Evolutionary conservation across 177 flowering plant genomes (phyloP).

Genomic region (Vitis hybrid): DNA sequence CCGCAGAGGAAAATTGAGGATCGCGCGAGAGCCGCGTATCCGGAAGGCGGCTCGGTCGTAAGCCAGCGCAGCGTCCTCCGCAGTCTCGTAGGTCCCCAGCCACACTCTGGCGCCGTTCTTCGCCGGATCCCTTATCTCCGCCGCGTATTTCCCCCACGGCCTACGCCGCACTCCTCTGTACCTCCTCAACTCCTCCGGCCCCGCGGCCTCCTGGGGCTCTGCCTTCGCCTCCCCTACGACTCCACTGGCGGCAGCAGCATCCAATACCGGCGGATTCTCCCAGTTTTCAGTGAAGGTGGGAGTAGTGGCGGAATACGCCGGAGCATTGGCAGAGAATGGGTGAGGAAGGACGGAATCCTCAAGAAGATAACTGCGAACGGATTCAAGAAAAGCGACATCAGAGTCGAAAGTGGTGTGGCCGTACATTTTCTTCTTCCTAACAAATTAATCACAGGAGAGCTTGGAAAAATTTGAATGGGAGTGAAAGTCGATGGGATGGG

Average conservation of each 20-base stretch:
- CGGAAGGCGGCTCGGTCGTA: slow-evolving; percentile 59
- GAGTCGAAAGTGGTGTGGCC: neutral
- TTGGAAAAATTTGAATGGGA: no score
- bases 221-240: slow-evolving; percentile 20
- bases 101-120: slow-evolving; percentile 59
- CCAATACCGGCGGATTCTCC: no score
- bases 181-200: slow-evolving; percentile 20
- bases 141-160: slow-evolving; percentile 67
- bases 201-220: slow-evolving; percentile 30
- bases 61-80: slow-evolving; percentile 68
- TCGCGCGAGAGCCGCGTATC: slow-evolving; percentile 57
- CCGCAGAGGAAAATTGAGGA: slow-evolving; percentile 55
- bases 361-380: slow-evolving; percentile 28
- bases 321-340: neutral
- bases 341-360: slow-evolving; percentile 22
- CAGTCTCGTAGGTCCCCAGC: slow-evolving; percentile 60
- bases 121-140: slow-evolving; percentile 64
- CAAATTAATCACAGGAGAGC: no score
- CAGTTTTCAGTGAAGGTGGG: no score
- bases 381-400: slow-evolving; percentile 23
- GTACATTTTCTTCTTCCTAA: neutral
- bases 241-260: no score
- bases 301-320: neutral
- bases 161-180: slow-evolving; percentile 57
- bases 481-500: no score